Evolutionary conservation across 2,329 filamentous ascomycete genomes (phyloP).

Genomic region (Fusarium tanahbumbuense): DNA sequence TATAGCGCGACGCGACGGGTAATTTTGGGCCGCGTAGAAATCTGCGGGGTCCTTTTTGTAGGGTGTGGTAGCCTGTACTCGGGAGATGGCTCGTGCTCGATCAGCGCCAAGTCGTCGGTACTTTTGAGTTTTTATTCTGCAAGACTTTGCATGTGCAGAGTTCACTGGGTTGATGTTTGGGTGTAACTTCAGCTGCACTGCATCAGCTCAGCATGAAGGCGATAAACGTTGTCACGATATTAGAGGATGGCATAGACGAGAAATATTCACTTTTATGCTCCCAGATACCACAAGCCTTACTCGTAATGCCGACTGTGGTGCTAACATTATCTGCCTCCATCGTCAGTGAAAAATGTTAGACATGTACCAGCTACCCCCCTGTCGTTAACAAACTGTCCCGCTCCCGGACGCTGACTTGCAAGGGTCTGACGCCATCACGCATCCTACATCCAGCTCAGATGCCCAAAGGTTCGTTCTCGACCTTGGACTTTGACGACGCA

Average conservation of each 20-base stretch:
- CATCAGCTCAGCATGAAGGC: background rate
- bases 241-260: background rate
- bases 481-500: constrained; percentile 38
- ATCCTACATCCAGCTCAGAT: constrained; percentile 35
- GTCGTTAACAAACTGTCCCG: constrained; percentile 28
- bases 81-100: constrained; percentile 37
- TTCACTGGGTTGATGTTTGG: background rate
- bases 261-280: background rate
- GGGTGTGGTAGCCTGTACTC: background rate
- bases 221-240: background rate
- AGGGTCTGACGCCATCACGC: constrained; percentile 47
- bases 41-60: constrained; percentile 31
- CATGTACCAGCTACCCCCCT: constrained; percentile 33
- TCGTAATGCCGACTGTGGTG: background rate
- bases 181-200: background rate
- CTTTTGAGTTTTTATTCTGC: constrained; percentile 17
- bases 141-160: constrained; percentile 1
- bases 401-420: constrained; percentile 11
- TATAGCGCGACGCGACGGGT: constrained; percentile 37
- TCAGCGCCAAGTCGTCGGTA: constrained; percentile 27
- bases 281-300: background rate
- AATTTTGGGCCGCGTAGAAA: constrained; percentile 35
- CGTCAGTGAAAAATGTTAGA: background rate
- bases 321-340: background rate
- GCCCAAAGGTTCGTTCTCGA: constrained; percentile 27